These are phyloP conservation scores for Amauroascus verrucosus DNA, from an alignment of 2,329 filamentous ascomycete species.

Conservation along the genomic window DNA sequence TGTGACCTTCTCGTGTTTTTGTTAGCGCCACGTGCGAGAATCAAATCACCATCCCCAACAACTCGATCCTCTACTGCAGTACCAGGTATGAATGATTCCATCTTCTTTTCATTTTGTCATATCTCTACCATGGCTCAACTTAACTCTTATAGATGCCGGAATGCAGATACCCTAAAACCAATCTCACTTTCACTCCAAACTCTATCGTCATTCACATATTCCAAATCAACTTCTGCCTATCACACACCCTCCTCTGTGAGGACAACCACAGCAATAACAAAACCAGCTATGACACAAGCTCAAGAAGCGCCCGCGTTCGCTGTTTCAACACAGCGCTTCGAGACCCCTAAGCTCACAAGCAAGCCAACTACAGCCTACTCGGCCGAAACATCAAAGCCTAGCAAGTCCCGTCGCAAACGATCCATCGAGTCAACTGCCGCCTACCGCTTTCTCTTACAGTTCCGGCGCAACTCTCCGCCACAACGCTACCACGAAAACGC, in stretches of 20 bases:
- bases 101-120: neutral
- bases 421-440: conserved; percentile 12
- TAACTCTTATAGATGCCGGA: conserved; percentile 9
- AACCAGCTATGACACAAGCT: neutral
- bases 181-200: conserved; percentile 9
- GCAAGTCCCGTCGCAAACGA: neutral
- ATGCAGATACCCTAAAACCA: conserved; percentile 12
- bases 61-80: conserved; percentile 53
- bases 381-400: neutral
- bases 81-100: conserved; percentile 41
- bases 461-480: conserved; percentile 2
- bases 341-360: conserved; percentile 1
- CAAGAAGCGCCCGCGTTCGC: neutral
- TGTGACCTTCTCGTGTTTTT: neutral
- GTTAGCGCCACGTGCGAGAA: conserved; percentile 53
- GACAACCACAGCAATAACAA: neutral
- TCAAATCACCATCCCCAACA: conserved; percentile 53
- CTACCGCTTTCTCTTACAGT: conserved; percentile 12
- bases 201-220: conserved; percentile 9
- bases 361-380: neutral
- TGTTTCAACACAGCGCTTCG: conserved; percentile 1
- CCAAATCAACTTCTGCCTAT: conserved; percentile 1
- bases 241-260: neutral
- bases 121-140: conserved; percentile 11
- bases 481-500: neutral